Conservation (phyloP, 2,329 filamentous ascomycete species). For the Capronia epimyces region DNA sequence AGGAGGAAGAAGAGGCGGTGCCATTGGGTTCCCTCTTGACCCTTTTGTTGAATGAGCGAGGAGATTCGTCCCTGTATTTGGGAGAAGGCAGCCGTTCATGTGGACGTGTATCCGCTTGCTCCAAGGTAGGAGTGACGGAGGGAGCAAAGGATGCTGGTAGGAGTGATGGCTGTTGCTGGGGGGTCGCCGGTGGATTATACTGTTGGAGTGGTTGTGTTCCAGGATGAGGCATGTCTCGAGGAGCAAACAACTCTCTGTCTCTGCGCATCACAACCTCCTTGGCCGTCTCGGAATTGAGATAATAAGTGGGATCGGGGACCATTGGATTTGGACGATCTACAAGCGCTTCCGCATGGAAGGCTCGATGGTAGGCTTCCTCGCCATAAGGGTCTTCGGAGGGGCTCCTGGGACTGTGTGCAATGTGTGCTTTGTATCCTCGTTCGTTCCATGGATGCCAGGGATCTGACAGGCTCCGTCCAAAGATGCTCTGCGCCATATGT, state of each 20-base stretch:
- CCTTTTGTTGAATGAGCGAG: background rate
- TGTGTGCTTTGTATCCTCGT: constrained; percentile 22
- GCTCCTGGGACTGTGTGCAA: constrained; percentile 8
- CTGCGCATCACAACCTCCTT: constrained; percentile 14
- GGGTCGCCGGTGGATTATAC: background rate
- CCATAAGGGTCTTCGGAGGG: constrained; percentile 23
- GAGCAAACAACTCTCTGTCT: constrained; percentile 15
- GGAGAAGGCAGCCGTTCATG: constrained; percentile 8
- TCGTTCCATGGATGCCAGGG: constrained; percentile 16
- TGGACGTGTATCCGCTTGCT: background rate
- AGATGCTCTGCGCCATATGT: constrained; percentile 3
- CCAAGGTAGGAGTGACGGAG: background rate
- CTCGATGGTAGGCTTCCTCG: constrained; percentile 26
- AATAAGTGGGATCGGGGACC: constrained; percentile 24
- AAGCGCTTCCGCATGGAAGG: constrained; percentile 16
- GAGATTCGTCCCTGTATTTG: constrained; percentile 1
- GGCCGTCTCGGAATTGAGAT: constrained; percentile 25
- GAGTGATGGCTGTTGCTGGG: background rate
- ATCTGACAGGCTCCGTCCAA: constrained; percentile 1
- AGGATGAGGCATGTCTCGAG: background rate
- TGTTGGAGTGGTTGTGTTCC: background rate
- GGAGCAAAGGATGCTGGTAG: background rate
- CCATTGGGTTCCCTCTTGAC: background rate
- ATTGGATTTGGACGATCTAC: constrained; percentile 7
- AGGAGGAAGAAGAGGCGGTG: background rate